A percentile compares a stretch with the other conserved stretches of the same genome.
phyloP scores from a whole-genome alignment of 1,139 yeast species.

The Geotrichum candidum region DNA sequence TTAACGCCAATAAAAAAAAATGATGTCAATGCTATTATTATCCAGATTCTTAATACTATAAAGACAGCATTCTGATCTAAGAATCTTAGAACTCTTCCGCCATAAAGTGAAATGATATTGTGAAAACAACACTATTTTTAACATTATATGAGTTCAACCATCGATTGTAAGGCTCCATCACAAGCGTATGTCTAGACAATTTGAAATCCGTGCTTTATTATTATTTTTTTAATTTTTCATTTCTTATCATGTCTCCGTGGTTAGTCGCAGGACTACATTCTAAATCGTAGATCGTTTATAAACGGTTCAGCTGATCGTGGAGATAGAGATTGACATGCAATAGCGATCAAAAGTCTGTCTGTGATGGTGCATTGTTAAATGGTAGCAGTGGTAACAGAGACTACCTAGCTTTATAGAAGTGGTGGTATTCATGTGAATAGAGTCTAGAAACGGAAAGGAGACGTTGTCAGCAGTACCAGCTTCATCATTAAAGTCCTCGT shows the following conservation, averaged over 20 bases:
- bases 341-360: too few species aligned
- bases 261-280: neutral
- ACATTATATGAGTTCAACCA: neutral
- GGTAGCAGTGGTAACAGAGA: too few species aligned
- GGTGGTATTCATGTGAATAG: neutral
- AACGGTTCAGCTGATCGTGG: too few species aligned
- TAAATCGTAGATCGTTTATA: too few species aligned
- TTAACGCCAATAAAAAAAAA: neutral
- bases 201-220: neutral
- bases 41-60: too few species aligned
- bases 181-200: neutral
- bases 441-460: neutral
- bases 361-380: too few species aligned
- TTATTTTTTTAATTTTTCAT: neutral
- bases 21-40: too few species aligned
- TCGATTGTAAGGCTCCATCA: neutral
- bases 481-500: neutral
- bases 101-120: neutral
- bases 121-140: neutral
- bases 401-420: neutral
- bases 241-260: neutral
- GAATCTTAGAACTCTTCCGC: too few species aligned
- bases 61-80: too few species aligned
- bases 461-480: neutral
- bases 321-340: too few species aligned